A percentile compares a stretch with the other conserved stretches of the same genome.
phyloP scores from a whole-genome alignment of 2,329 filamentous ascomycete species.

The Penicillium sp. region DNA sequence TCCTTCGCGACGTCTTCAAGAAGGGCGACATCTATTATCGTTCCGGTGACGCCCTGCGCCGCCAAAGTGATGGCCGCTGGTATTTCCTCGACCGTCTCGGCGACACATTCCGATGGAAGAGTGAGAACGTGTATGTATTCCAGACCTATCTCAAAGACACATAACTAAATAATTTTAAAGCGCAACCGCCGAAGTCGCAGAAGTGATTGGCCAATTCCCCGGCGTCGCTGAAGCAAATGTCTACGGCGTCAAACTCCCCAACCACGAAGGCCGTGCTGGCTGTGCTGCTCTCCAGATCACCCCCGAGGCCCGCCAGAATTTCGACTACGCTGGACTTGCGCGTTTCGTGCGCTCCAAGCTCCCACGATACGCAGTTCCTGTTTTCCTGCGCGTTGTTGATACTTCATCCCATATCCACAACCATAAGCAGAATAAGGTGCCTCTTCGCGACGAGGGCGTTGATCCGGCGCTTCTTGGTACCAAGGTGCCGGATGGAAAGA shows the following conservation, averaged over 20 bases:
- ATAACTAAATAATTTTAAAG: slow-evolving; percentile 12
- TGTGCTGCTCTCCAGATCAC: slow-evolving; percentile 57
- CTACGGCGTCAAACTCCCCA: slow-evolving; percentile 62
- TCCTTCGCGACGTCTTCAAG: slow-evolving; percentile 59
- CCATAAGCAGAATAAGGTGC: slow-evolving; percentile 75
- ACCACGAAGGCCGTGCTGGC: slow-evolving; percentile 65
- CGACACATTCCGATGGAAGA: slow-evolving; percentile 72
- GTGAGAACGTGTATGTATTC: slow-evolving; percentile 56
- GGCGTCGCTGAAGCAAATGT: slow-evolving; percentile 64
- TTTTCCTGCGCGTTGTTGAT: slow-evolving; percentile 63
- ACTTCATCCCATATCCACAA: slow-evolving; percentile 51
- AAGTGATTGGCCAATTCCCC: slow-evolving; percentile 57
- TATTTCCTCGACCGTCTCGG: slow-evolving; percentile 67
- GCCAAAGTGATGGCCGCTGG: slow-evolving; percentile 60
- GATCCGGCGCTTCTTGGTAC: slow-evolving; percentile 50
- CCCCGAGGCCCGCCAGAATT: slow-evolving; percentile 44
- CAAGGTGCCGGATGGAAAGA: slow-evolving; percentile 42
- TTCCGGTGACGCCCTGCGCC: slow-evolving; percentile 61
- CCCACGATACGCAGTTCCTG: slow-evolving; percentile 69
- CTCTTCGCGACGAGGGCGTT: slow-evolving; percentile 62
- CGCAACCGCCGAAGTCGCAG: slow-evolving; percentile 61
- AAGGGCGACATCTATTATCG: slow-evolving; percentile 67
- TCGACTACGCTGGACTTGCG: slow-evolving; percentile 59
- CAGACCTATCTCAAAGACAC: neutral
- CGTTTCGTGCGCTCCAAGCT: slow-evolving; percentile 56